phyloP scores from a whole-genome alignment of 768 basidiomycete species.

The Lepiota brunneoincarnata region DNA sequence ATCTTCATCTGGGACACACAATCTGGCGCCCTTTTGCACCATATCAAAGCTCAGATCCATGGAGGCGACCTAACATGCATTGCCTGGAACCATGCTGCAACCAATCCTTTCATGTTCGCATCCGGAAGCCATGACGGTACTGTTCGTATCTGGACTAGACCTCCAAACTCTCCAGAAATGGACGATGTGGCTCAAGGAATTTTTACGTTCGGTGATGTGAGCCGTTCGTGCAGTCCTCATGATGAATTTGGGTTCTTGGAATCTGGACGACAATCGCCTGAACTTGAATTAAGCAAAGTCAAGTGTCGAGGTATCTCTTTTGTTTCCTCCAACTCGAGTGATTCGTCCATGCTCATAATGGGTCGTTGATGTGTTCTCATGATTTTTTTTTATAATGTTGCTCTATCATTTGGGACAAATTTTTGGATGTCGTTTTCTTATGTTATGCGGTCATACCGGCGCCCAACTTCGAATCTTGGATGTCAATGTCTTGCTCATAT shows the following conservation, averaged over 20 bases:
- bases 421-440: neutral
- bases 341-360: slow-evolving; percentile 2
- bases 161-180: neutral
- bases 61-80: slow-evolving; percentile 76
- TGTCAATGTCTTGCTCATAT: too few relatives aligned
- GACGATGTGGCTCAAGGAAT: neutral
- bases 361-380: neutral
- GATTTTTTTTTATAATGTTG: neutral
- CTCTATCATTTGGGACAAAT: neutral
- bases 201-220: slow-evolving; percentile 2
- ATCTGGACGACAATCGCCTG: neutral
- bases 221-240: slow-evolving; percentile 5
- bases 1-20: slow-evolving; percentile 88
- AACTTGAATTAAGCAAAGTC: neutral
- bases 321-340: slow-evolving; percentile 2
- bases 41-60: slow-evolving; percentile 59
- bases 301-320: neutral
- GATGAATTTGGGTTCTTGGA: neutral
- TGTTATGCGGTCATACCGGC: neutral
- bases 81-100: slow-evolving; percentile 72
- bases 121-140: slow-evolving; percentile 78
- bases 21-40: slow-evolving; percentile 68
- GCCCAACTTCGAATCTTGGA: too few relatives aligned
- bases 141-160: slow-evolving; percentile 69
- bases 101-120: slow-evolving; percentile 70